These are phyloP conservation scores for Byssochlamys sp. DNA, from an alignment of 2,329 filamentous ascomycete genomes.

Conservation along the genomic window DNA sequence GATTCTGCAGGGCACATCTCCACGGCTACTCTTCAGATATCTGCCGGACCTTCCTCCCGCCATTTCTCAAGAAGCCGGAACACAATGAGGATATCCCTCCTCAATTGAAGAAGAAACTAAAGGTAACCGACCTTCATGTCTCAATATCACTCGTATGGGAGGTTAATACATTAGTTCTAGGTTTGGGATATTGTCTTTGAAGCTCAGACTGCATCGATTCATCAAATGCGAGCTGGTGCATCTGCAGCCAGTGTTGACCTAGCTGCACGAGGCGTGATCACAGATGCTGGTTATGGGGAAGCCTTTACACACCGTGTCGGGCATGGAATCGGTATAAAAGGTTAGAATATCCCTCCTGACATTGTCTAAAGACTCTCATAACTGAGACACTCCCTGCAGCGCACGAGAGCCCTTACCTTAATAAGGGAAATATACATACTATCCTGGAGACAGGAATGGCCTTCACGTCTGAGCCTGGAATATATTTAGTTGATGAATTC, in stretches of 20 bases:
- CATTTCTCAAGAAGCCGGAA: conserved; percentile 21
- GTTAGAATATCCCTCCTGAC: conserved; percentile 2
- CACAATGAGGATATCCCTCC: conserved; percentile 8
- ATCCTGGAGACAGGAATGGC: conserved; percentile 49
- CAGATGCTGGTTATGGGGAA: conserved; percentile 48
- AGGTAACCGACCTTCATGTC: conserved; percentile 3
- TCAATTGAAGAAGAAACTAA: conserved; percentile 39
- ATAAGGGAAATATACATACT: conserved; percentile 48
- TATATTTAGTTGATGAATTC: conserved; percentile 52
- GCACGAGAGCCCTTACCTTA: conserved; percentile 55
- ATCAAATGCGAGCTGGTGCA: conserved; percentile 42
- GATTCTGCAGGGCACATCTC: conserved; percentile 41
- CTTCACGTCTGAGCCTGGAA: conserved; percentile 55
- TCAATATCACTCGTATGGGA: not conserved
- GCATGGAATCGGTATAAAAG: conserved; percentile 58
- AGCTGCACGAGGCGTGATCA: conserved; percentile 50
- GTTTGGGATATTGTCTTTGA: conserved; percentile 54
- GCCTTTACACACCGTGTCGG: conserved; percentile 55
- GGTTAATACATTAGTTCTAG: conserved; percentile 9
- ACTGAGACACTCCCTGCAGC: conserved; percentile 15
- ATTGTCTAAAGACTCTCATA: not conserved
- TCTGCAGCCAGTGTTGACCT: conserved; percentile 53
- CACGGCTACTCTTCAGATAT: conserved; percentile 57
- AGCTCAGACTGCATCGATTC: conserved; percentile 49
- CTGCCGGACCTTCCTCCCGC: conserved; percentile 51